Conservation (phyloP, 2,329 filamentous ascomycete species). For the Onygenales sp. region DNA sequence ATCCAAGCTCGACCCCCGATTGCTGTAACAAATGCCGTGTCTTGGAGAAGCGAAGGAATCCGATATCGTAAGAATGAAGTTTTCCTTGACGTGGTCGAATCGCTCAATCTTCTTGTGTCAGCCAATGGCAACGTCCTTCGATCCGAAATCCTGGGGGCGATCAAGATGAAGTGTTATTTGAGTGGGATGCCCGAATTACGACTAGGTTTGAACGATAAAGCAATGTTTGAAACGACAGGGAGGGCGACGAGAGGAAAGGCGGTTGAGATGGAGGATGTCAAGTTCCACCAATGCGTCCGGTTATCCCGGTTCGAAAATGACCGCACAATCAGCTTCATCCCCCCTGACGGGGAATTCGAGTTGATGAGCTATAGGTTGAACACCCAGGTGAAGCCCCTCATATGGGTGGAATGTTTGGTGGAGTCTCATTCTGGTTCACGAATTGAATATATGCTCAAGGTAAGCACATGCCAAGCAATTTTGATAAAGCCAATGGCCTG, state of each 20-base stretch:
- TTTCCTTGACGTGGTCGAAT: slow-evolving; percentile 95
- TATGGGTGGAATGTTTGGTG: slow-evolving; percentile 97
- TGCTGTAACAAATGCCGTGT: slow-evolving; percentile 95
- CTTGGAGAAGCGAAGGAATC: slow-evolving; percentile 96
- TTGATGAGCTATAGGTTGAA: slow-evolving; percentile 98
- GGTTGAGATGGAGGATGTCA: slow-evolving; percentile 99
- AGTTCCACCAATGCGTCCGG: slow-evolving; percentile 97
- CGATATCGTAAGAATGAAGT: slow-evolving; percentile 99
- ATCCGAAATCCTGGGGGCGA: slow-evolving; percentile 89
- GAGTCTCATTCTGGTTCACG: slow-evolving; percentile 90
- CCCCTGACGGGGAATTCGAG: slow-evolving; percentile 96
- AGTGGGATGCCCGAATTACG: slow-evolving; percentile 96
- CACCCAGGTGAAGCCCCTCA: slow-evolving; percentile 94
- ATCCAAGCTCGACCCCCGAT: slow-evolving; percentile 93
- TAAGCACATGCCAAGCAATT: slow-evolving; percentile 18
- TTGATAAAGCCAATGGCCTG: background rate
- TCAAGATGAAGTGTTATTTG: slow-evolving; percentile 99
- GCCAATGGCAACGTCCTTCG: slow-evolving; percentile 90
- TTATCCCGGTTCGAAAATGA: slow-evolving; percentile 97
- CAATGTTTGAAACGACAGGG: slow-evolving; percentile 98
- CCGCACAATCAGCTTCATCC: slow-evolving; percentile 96
- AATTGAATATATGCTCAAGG: slow-evolving; percentile 98
- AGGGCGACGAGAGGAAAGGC: slow-evolving; percentile 89
- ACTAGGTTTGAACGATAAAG: slow-evolving; percentile 93
- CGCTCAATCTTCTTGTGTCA: slow-evolving; percentile 88